These are phyloP conservation scores for Sergeia podlipaevii DNA, from an alignment of 208 protist genomes.

Conservation along the genomic window DNA sequence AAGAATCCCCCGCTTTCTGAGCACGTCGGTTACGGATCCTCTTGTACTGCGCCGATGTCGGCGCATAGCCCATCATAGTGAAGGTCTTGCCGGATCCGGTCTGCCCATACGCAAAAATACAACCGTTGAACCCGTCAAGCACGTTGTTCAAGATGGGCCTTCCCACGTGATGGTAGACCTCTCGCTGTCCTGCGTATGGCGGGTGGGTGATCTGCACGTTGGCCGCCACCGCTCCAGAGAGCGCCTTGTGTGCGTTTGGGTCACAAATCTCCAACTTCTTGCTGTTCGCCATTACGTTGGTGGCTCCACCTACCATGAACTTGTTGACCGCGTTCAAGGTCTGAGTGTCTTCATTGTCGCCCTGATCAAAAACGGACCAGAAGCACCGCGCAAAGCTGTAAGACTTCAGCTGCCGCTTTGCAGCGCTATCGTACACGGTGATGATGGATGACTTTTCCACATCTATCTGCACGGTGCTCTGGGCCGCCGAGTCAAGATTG, in stretches of 20 bases:
- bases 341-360: constrained; percentile 4
- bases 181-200: constrained; percentile 63
- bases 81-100: constrained; percentile 93
- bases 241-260: background rate
- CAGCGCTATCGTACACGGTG: constrained; percentile 62
- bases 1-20: too few species aligned
- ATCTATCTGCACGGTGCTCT: constrained; percentile 73
- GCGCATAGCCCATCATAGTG: constrained; percentile 88
- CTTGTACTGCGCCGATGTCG: constrained; percentile 20
- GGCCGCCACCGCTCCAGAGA: constrained; percentile 48
- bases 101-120: constrained; percentile 90
- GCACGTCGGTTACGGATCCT: constrained; percentile 16
- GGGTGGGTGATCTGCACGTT: constrained; percentile 48
- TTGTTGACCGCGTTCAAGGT: too few species aligned
- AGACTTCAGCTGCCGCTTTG: constrained; percentile 39
- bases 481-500: too few species aligned
- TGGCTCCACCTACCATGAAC: too few species aligned
- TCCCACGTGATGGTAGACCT: constrained; percentile 75
- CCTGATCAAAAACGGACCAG: constrained; percentile 68
- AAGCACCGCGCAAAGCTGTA: constrained; percentile 77
- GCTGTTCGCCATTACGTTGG: background rate
- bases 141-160: constrained; percentile 70
- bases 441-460: constrained; percentile 60
- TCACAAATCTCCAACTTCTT: constrained; percentile 11
- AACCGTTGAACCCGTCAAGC: constrained; percentile 84